These are phyloP conservation scores for Calonectria fujianensis DNA, from an alignment of 2,329 filamentous ascomycete species.

Conservation along the genomic window DNA sequence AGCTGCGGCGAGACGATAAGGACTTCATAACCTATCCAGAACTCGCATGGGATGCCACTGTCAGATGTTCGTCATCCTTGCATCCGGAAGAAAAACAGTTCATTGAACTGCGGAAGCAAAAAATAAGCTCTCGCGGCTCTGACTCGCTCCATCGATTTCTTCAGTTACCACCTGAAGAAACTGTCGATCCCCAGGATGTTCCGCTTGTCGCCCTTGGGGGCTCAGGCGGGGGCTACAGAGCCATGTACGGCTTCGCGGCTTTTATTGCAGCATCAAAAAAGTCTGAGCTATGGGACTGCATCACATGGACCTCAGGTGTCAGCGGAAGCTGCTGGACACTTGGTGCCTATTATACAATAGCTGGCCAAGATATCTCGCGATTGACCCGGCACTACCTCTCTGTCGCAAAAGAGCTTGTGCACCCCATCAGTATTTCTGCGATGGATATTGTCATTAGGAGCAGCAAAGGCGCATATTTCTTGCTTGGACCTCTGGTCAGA, in stretches of 20 bases:
- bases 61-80: constrained; percentile 42
- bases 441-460: constrained; percentile 44
- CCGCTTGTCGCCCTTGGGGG: constrained; percentile 49
- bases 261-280: constrained; percentile 48
- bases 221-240: constrained; percentile 50
- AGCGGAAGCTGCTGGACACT: constrained; percentile 54
- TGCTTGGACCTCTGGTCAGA: constrained; percentile 46
- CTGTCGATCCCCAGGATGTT: constrained; percentile 45
- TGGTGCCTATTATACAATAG: constrained; percentile 51
- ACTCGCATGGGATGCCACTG: constrained; percentile 46
- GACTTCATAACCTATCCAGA: constrained; percentile 48
- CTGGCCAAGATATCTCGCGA: constrained; percentile 40
- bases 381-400: constrained; percentile 47
- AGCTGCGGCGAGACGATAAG: constrained; percentile 36
- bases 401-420: constrained; percentile 45
- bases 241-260: constrained; percentile 51
- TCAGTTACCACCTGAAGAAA: constrained; percentile 25
- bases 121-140: constrained; percentile 41
- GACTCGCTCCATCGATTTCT: constrained; percentile 46
- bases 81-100: constrained; percentile 42
- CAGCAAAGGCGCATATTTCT: constrained; percentile 48
- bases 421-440: constrained; percentile 48
- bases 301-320: constrained; percentile 49
- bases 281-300: constrained; percentile 46
- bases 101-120: constrained; percentile 38